These are phyloP conservation scores for Fusarium sp. DNA, from an alignment of 2,329 filamentous ascomycete genomes.

Conservation along the genomic window DNA sequence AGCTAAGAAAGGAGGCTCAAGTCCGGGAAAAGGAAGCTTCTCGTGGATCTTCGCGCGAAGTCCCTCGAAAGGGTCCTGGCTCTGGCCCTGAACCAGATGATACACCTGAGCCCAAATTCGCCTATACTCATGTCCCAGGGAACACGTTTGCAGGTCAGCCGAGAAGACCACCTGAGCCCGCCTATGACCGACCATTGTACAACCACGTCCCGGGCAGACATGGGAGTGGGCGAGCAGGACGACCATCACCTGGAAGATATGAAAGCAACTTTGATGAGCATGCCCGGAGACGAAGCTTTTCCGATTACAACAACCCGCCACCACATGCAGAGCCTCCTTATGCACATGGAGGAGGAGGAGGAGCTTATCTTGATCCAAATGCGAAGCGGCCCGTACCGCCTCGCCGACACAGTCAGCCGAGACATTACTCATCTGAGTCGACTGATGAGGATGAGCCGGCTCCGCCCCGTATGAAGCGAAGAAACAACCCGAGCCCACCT, in stretches of 20 bases:
- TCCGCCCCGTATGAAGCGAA: conserved; percentile 45
- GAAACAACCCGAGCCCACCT: conserved; percentile 44
- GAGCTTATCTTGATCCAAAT: conserved; percentile 52
- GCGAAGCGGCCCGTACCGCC: conserved; percentile 46
- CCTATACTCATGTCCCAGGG: conserved; percentile 52
- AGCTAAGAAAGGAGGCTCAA: conserved; percentile 72
- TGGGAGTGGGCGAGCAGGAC: conserved; percentile 47
- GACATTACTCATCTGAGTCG: conserved; percentile 55
- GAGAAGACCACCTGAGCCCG: conserved; percentile 47
- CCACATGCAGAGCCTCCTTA: conserved; percentile 48
- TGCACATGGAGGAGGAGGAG: conserved; percentile 36
- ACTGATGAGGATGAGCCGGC: conserved; percentile 56
- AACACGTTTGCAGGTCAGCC: conserved; percentile 47
- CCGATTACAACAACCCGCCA: conserved; percentile 60
- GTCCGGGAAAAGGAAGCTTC: conserved; percentile 51
- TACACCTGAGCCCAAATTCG: conserved; percentile 51
- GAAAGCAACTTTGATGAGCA: conserved; percentile 56
- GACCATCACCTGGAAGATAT: conserved; percentile 51
- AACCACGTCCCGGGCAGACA: conserved; percentile 56
- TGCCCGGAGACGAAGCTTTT: conserved; percentile 63
- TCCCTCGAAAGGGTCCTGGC: conserved; percentile 36
- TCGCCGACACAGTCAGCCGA: conserved; percentile 64
- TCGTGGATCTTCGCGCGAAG: conserved; percentile 10
- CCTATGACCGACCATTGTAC: conserved; percentile 54
- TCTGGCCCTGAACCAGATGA: conserved; percentile 47